These are phyloP conservation scores for Xylaria sp. DNA, from an alignment of 2,329 filamentous ascomycete species.

Conservation along the genomic window DNA sequence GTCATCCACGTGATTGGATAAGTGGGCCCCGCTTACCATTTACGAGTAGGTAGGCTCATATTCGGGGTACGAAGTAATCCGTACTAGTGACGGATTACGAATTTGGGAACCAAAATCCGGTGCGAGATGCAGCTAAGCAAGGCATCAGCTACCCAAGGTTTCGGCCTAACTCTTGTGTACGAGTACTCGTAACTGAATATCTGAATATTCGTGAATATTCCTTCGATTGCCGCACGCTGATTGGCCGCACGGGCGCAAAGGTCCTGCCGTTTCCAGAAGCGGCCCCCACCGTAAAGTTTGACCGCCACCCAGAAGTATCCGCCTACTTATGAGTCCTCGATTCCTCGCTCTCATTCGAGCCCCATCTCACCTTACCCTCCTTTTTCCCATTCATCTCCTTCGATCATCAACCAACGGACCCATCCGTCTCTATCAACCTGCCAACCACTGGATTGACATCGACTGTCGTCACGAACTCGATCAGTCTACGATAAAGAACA, in stretches of 20 bases:
- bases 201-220: neutral
- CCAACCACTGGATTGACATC: neutral
- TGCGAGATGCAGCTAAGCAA: too few relatives aligned
- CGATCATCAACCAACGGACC: neutral
- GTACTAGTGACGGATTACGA: neutral
- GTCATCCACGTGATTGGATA: neutral
- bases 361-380: constrained; percentile 1
- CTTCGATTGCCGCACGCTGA: neutral
- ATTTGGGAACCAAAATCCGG: neutral
- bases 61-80: neutral
- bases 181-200: too few relatives aligned
- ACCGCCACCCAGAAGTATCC: constrained; percentile 13
- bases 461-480: neutral
- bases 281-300: constrained; percentile 7
- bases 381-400: neutral
- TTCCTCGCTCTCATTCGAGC: constrained; percentile 12
- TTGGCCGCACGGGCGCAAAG: neutral
- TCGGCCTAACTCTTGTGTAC: neutral
- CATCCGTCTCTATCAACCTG: neutral
- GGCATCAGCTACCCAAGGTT: neutral
- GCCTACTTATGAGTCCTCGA: neutral
- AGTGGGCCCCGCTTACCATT: neutral
- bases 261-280: constrained; percentile 14
- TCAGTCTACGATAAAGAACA: neutral
- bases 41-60: neutral